Base-by-base conservation (phyloP, 2,329 filamentous ascomycete species). In the Cordyceps javanica region DNA sequence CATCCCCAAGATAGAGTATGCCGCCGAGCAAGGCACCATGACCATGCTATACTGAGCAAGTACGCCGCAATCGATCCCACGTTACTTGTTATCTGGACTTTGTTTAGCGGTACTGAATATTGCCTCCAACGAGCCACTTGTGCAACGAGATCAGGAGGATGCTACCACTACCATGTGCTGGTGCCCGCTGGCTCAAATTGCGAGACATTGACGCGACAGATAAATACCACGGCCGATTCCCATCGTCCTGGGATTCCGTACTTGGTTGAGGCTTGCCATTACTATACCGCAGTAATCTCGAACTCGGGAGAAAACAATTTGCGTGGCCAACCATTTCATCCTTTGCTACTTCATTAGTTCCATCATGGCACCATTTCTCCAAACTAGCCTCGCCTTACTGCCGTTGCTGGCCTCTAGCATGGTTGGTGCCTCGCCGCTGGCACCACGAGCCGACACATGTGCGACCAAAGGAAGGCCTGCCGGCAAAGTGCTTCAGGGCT, bases 401-500 rank as follows among this genome's bases (percentile, higher is more conserved):
- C 60, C 59, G 25, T 23, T 60, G 5, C 38, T 56, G 21, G 45
- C 55, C 19, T 62, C 63, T 2, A 48, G 44, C 19, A 28, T 63
- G 25, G 41, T 61, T 11, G 57, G 28, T 11, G 46, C 50, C 25
- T 57, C 55, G 16, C 63, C 62, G 3, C 26, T 56, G 1, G 41
- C 58, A 11, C 60, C 60, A 14, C 62, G 64, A 54, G 55, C 57
- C 32, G 53, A 56, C 32, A 68, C 66, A 36, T 72, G 69, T 49
- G 63, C 60, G 11, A 69, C 68, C 3, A 72, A 69, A 52, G 69
- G 69, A 16, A 68, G 66, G 30, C 69, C 69, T 8, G 23, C 60
- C 1, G 70, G 70, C 34, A 70, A 70, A 52, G 68, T 72, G 9
- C 67, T 72, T 21, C 64, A 67, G 49, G 69, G 69, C 10, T 72